These are phyloP conservation scores for Saccharomycopsis amapae DNA, from an alignment of 805 yeast genomes.

Conservation along the genomic window DNA sequence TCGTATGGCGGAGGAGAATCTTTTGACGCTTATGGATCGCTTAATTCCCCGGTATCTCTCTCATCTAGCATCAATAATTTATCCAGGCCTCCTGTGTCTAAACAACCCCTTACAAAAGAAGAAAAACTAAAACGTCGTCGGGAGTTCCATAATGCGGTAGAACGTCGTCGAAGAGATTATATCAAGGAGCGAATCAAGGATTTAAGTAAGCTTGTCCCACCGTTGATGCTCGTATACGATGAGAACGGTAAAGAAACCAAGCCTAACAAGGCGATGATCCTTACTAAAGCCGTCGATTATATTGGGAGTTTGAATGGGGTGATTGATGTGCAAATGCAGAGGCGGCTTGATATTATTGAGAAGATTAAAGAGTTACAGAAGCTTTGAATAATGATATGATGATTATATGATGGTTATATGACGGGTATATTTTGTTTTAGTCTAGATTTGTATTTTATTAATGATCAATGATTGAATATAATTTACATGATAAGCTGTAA, in stretches of 20 bases:
- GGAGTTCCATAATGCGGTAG: constrained; percentile 92
- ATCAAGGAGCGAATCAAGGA: constrained; percentile 86
- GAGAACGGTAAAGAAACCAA: constrained; percentile 54
- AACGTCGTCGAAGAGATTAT: constrained; percentile 82
- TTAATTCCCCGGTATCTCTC: constrained; percentile 14
- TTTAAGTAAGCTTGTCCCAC: constrained; percentile 75
- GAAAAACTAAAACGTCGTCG: constrained; percentile 71
- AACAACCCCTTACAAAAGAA: constrained; percentile 43
- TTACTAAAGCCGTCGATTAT: constrained; percentile 75
- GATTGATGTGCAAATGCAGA: constrained; percentile 45
- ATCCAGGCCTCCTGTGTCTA: constrained; percentile 23
- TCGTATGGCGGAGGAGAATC: constrained; percentile 17
- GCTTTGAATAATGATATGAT: neutral
- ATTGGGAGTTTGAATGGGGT: constrained; percentile 59
- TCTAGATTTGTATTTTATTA: neutral
- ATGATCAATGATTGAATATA: neutral
- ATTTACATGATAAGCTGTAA: neutral
- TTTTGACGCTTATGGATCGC: constrained; percentile 16
- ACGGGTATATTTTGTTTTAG: neutral
- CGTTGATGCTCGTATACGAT: constrained; percentile 47
- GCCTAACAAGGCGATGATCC: constrained; percentile 76
- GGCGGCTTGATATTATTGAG: constrained; percentile 35
- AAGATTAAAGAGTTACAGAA: constrained; percentile 33
- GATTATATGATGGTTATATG: too few species aligned
- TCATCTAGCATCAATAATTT: constrained; percentile 1